Evolutionary conservation across 495 filamentous ascomycete genomes (phyloP).

Genomic region (Sabuloglossum arenarium): DNA sequence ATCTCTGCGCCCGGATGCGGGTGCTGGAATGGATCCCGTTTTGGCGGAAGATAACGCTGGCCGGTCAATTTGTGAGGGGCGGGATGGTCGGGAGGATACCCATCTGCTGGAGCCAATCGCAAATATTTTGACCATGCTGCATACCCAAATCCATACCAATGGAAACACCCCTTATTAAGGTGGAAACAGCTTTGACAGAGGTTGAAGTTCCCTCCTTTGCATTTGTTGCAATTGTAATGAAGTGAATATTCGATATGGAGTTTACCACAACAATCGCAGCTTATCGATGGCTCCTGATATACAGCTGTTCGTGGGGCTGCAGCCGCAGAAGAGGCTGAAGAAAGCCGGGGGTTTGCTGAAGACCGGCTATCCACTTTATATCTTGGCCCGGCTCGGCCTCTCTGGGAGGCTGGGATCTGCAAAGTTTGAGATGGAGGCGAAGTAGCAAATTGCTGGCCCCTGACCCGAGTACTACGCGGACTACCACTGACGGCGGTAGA

Average conservation of each 20-base stretch:
- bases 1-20: slow-evolving; percentile 9
- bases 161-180: slow-evolving; percentile 44
- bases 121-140: slow-evolving; percentile 37
- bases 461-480: background rate
- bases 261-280: slow-evolving; percentile 45
- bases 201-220: slow-evolving; percentile 48
- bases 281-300: slow-evolving; percentile 49
- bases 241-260: slow-evolving; percentile 56
- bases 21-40: slow-evolving; percentile 13
- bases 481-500: background rate
- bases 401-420: background rate
- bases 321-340: slow-evolving; percentile 13
- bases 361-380: background rate
- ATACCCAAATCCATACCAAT: slow-evolving; percentile 60
- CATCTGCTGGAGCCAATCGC: slow-evolving; percentile 20
- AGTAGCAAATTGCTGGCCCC: background rate
- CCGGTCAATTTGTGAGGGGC: slow-evolving; percentile 46
- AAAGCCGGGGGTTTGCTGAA: slow-evolving; percentile 1
- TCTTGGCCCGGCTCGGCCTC: background rate
- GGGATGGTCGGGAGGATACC: slow-evolving; percentile 19
- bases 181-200: slow-evolving; percentile 66
- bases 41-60: slow-evolving; percentile 42
- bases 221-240: slow-evolving; percentile 55
- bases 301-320: slow-evolving; percentile 20
- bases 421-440: background rate